Conservation (phyloP, 352 stramenopile species). For the Phytophthora syringae region DNA sequence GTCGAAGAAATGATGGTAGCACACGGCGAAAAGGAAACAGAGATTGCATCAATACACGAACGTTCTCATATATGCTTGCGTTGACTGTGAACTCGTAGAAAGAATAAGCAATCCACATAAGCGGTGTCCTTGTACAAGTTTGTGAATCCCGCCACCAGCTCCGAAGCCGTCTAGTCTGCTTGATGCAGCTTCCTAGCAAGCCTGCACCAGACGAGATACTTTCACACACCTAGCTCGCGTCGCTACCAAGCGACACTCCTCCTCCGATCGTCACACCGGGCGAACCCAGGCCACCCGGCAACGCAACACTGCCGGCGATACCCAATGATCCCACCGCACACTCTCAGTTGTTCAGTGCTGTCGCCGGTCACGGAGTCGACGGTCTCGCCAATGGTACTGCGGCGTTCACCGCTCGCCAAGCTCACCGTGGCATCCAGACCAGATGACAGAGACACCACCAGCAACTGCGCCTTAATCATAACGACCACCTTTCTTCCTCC, state of each 20-base stretch:
- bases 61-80: neutral
- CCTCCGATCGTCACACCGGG: no score
- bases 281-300: neutral
- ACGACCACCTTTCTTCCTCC: neutral
- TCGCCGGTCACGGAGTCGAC: neutral
- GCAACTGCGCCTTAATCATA: neutral
- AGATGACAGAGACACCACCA: neutral
- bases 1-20: neutral
- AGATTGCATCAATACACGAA: neutral
- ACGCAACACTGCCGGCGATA: neutral
- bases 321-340: neutral
- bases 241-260: no score
- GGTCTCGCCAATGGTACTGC: neutral
- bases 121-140: neutral
- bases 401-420: neutral
- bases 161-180: neutral
- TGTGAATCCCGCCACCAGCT: neutral
- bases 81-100: neutral
- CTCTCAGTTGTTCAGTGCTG: neutral
- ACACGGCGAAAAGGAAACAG: neutral
- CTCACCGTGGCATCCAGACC: neutral
- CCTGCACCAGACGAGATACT: no score
- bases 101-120: neutral
- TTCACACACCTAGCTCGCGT: no score
- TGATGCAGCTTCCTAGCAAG: no score